A percentile compares a stretch with the other conserved stretches of the same genome.
These are phyloP conservation scores for Scenedesmus sp. DNA, from an alignment of 163 green algal genomes.

Conservation along the genomic window DNA sequence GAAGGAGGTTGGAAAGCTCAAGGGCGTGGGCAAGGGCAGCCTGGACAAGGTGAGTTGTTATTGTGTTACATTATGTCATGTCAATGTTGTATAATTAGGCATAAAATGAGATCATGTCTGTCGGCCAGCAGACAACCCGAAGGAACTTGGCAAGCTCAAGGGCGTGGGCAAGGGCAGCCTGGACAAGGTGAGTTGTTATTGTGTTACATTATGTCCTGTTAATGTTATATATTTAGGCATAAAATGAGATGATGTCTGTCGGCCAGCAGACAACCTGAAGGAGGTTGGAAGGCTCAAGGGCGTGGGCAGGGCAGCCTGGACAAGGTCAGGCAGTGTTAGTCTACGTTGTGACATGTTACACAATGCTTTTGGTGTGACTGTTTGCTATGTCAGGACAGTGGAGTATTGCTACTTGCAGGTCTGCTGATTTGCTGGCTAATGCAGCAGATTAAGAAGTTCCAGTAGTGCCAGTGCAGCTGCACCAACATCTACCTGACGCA, in stretches of 20 bases:
- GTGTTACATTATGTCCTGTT: too few species aligned
- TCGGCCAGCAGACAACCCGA: conserved; percentile 49
- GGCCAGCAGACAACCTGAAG: conserved; percentile 57
- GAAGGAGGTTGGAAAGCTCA: conserved; percentile 68
- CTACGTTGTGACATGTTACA: neutral
- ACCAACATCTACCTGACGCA: neutral
- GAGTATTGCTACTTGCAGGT: too few species aligned
- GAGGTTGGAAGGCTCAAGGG: conserved; percentile 69
- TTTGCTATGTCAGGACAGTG: too few species aligned
- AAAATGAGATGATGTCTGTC: too few species aligned
- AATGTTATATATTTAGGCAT: too few species aligned
- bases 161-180: conserved; percentile 75
- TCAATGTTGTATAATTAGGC: neutral
- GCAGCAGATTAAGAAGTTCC: too few species aligned
- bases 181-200: conserved; percentile 51
- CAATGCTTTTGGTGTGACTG: too few species aligned
- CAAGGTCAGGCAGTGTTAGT: conserved; percentile 47
- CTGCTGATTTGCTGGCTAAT: too few species aligned
- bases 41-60: conserved; percentile 54
- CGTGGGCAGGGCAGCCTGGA: conserved; percentile 68
- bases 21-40: conserved; percentile 75
- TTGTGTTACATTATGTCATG: neutral
- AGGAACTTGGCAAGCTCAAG: conserved; percentile 65
- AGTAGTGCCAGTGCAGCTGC: neutral
- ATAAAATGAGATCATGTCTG: too few species aligned